These are phyloP conservation scores for Daldinia bambusicola DNA, from an alignment of 495 filamentous ascomycete species.

Conservation along the genomic window DNA sequence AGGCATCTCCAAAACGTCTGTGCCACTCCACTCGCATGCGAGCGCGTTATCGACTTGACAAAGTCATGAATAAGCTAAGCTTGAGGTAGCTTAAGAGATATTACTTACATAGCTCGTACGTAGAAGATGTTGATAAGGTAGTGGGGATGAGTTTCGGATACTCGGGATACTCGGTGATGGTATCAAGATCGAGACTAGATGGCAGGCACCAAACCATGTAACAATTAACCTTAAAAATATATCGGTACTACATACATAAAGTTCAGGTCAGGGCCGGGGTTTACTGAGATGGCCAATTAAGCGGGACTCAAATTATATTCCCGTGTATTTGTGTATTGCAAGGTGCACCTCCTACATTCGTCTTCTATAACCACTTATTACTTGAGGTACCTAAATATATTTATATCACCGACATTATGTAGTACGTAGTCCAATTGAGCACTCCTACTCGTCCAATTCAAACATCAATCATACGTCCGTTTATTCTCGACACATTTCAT, in stretches of 20 bases:
- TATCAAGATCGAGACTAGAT: neutral
- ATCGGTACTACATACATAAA: conserved; percentile 16
- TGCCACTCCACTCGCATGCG: conserved; percentile 17
- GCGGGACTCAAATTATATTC: too few relatives aligned
- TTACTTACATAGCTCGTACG: neutral
- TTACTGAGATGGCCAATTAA: conserved; percentile 18
- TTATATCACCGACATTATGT: too few relatives aligned
- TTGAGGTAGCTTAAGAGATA: neutral
- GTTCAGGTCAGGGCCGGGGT: conserved; percentile 8
- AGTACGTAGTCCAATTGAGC: too few relatives aligned
- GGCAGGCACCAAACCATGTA: conserved; percentile 12
- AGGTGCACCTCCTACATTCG: neutral
- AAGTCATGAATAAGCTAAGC: neutral
- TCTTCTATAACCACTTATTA: neutral
- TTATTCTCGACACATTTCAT: neutral
- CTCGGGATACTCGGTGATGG: neutral
- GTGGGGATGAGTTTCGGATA: neutral
- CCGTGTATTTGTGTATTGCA: conserved; percentile 14
- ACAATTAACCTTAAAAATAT: conserved; percentile 40
- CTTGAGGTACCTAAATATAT: neutral
- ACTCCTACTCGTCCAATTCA: too few relatives aligned
- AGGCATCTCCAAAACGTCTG: neutral
- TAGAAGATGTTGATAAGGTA: neutral
- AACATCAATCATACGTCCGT: neutral
- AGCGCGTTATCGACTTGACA: neutral